Evolutionary conservation across 139 green algal genomes (phyloP).

Genomic region (Coelastrella sp.): DNA sequence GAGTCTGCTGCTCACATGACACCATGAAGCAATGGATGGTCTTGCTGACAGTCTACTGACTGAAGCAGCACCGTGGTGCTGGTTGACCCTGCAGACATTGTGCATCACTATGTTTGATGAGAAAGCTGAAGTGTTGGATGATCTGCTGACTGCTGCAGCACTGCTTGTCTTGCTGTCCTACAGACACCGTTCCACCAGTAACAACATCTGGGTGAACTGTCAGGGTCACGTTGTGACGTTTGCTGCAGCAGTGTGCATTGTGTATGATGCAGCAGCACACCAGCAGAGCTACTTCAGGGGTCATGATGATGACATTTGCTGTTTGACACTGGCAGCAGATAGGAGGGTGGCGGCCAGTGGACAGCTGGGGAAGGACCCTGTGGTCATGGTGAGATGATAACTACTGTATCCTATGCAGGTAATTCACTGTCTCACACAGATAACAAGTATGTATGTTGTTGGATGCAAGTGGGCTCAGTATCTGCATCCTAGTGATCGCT

Average conservation of each 20-base stretch:
- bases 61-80: too few species aligned
- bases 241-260: conserved; percentile 72
- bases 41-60: too few species aligned
- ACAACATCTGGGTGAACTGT: conserved; percentile 68
- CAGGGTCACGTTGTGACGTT: conserved; percentile 68
- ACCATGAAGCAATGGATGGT: neutral
- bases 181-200: conserved; percentile 62
- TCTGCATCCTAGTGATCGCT: too few species aligned
- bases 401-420: too few species aligned
- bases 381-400: too few species aligned
- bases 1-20: too few species aligned
- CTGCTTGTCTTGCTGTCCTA: neutral
- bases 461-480: too few species aligned
- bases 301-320: conserved; percentile 82
- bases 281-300: conserved; percentile 52
- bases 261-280: conserved; percentile 65
- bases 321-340: conserved; percentile 61
- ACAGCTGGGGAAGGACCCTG: conserved; percentile 65
- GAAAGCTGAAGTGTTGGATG: neutral
- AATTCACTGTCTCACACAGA: too few species aligned
- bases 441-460: too few species aligned
- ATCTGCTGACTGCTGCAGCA: neutral
- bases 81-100: too few species aligned
- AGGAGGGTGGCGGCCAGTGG: conserved; percentile 58
- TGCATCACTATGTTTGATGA: neutral